These are phyloP conservation scores for Dianthus caryophyllus DNA, from an alignment of 148 eudicot genomes.

Conservation along the genomic window DNA sequence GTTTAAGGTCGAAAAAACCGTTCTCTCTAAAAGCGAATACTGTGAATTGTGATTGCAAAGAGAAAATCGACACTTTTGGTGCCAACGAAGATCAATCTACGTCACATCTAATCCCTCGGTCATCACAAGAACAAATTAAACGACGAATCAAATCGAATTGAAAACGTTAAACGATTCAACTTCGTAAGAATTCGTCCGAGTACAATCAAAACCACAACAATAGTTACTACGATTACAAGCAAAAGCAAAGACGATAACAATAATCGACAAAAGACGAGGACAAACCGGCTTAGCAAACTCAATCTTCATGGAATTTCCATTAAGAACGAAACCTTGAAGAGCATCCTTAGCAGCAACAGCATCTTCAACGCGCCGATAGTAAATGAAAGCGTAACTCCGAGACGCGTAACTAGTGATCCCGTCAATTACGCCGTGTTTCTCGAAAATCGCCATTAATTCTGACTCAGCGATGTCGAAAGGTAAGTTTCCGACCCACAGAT, in stretches of 20 bases:
- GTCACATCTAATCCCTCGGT: no score
- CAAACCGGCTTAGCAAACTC: slow-evolving; percentile 92
- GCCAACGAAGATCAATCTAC: no score
- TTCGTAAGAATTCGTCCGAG: background rate
- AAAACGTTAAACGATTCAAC: background rate
- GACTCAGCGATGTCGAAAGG: slow-evolving; percentile 50
- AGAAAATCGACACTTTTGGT: no score
- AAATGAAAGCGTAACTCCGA: slow-evolving; percentile 61
- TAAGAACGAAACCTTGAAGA: slow-evolving; percentile 52
- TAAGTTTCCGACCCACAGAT: slow-evolving; percentile 82
- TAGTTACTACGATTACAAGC: slow-evolving; percentile 9
- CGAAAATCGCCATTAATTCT: slow-evolving; percentile 47
- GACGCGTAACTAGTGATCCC: slow-evolving; percentile 51
- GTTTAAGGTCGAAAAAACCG: no score
- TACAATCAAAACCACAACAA: background rate
- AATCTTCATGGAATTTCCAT: slow-evolving; percentile 52
- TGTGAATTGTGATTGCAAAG: no score
- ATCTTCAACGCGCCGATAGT: slow-evolving; percentile 45
- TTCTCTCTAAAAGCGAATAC: no score
- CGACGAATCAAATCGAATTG: background rate
- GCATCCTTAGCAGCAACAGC: slow-evolving; percentile 48
- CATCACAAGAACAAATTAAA: no score
- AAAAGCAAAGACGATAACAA: slow-evolving; percentile 5
- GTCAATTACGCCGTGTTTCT: slow-evolving; percentile 54
- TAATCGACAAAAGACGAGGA: slow-evolving; percentile 25